Percentiles rank a stretch among this genome's conserved stretches.
These are phyloP conservation scores for Withania somnifera DNA, from an alignment of 305 asterid genomes.

Conservation along the genomic window DNA sequence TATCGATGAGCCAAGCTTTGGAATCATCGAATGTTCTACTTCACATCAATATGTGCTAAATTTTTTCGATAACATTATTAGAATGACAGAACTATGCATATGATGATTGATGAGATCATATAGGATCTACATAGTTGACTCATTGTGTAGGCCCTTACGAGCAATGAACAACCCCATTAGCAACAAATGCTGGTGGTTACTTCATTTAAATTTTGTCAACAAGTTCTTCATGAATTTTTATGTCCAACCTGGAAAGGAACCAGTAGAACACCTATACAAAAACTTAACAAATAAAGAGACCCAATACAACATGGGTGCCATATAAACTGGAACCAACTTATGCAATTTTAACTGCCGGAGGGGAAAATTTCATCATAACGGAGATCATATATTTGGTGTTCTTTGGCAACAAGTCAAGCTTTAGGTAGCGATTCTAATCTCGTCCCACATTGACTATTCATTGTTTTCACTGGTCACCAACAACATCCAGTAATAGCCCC, in stretches of 20 bases:
- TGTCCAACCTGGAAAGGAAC: not conserved
- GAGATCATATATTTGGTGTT: not conserved
- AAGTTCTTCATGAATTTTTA: not conserved
- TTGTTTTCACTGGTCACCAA: not conserved
- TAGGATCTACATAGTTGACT: not conserved
- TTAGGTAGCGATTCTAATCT: not conserved
- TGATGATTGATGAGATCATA: not conserved
- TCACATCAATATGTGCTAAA: not conserved
- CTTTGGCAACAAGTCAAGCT: not conserved
- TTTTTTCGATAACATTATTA: not conserved
- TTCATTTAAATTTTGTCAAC: not conserved
- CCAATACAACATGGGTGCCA: not conserved
- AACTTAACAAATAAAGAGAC: not conserved
- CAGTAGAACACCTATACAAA: not conserved
- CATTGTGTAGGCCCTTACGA: not conserved
- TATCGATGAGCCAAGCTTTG: not conserved
- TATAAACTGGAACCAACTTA: not conserved
- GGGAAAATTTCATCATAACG: not conserved
- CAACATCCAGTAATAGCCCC: not conserved
- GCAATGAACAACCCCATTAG: not conserved
- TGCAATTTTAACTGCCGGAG: not conserved
- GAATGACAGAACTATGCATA: not conserved
- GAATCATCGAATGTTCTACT: not conserved
- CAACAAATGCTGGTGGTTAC: not conserved
- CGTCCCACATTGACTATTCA: not conserved